phyloP scores from a whole-genome alignment of 768 basidiomycete species.

The Naganishia vaughanmartiniae region DNA sequence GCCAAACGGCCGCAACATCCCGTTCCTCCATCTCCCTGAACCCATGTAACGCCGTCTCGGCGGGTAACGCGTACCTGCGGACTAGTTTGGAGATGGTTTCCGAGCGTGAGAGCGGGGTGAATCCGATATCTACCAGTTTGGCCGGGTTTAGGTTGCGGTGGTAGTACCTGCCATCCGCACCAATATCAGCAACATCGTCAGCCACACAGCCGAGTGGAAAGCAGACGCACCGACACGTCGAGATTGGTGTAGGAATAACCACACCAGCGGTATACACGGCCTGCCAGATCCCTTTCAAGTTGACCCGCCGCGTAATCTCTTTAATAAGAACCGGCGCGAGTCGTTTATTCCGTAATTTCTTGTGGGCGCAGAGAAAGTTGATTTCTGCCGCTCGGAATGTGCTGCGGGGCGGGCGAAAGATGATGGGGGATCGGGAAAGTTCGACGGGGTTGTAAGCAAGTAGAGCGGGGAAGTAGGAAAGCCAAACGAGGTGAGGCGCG shows the following conservation, averaged over 20 bases:
- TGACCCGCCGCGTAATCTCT: conserved; percentile 88
- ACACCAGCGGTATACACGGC: conserved; percentile 95
- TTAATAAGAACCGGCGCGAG: conserved; percentile 94
- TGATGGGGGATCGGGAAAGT: too few species aligned
- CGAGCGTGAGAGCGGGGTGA: conserved; percentile 79
- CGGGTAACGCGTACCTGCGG: conserved; percentile 66
- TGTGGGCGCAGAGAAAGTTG: conserved; percentile 96
- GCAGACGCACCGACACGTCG: conserved; percentile 67
- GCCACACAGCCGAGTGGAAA: not conserved
- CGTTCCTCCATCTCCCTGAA: conserved; percentile 82
- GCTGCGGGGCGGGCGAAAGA: too few species aligned
- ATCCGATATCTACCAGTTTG: conserved; percentile 85
- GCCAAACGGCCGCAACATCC: conserved; percentile 69
- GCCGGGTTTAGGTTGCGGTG: conserved; percentile 87
- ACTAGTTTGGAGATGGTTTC: conserved; percentile 91
- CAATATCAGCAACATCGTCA: not conserved
- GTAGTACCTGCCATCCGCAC: conserved; percentile 63
- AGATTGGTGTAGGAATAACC: conserved; percentile 87
- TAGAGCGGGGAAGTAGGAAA: too few species aligned
- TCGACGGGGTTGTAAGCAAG: too few species aligned
- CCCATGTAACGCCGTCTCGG: conserved; percentile 55
- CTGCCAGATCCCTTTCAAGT: conserved; percentile 87
- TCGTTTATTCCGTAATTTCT: conserved; percentile 92
- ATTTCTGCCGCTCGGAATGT: conserved; percentile 77
- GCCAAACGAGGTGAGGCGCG: not conserved